These are phyloP conservation scores for Picea sitchensis DNA, from an alignment of 75 land plant genomes.

Conservation along the genomic window DNA sequence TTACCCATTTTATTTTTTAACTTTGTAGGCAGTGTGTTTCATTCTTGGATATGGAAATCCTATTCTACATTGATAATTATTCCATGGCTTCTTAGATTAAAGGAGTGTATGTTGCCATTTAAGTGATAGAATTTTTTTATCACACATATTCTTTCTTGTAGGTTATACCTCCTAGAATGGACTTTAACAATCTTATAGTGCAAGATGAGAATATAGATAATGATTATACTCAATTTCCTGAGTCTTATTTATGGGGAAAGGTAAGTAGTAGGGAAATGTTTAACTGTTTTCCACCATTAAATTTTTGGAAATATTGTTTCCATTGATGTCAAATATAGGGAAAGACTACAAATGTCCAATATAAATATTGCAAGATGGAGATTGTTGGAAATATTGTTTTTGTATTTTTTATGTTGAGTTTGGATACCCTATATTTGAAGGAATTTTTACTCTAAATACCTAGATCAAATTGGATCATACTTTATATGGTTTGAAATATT, in stretches of 20 bases:
- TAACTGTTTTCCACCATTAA: neutral
- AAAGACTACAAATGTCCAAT: too few species aligned
- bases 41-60: too few species aligned
- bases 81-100: neutral
- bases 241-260: conserved; percentile 65
- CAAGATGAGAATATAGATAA: conserved; percentile 60
- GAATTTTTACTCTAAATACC: too few species aligned
- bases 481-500: too few species aligned
- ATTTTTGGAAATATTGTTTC: too few species aligned
- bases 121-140: neutral
- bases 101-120: neutral
- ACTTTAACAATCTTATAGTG: conserved; percentile 64
- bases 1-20: neutral
- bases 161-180: conserved; percentile 92
- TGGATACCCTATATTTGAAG: too few species aligned
- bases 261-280: conserved; percentile 12
- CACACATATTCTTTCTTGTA: conserved; percentile 16
- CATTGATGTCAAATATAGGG: too few species aligned
- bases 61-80: neutral
- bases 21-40: neutral
- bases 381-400: too few species aligned
- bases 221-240: conserved; percentile 36
- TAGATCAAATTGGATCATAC: too few species aligned
- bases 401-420: too few species aligned
- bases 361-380: too few species aligned